phyloP scores from a whole-genome alignment of 1,139 yeast genomes.

The Debaryomycetaceae sp. region DNA sequence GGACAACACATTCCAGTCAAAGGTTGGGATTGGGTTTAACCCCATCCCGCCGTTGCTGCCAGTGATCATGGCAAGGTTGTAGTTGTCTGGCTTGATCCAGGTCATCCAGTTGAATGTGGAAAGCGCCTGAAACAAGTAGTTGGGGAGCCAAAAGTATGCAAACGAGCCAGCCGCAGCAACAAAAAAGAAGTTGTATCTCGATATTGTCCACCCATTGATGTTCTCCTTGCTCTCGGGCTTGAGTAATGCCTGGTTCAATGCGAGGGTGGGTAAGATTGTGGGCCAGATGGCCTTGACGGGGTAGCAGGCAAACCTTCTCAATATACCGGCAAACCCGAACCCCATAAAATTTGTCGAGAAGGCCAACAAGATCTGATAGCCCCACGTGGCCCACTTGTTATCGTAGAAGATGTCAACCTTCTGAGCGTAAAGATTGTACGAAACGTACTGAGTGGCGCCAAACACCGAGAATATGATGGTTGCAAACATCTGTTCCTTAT shows the following conservation, averaged over 20 bases:
- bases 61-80: constrained; percentile 49
- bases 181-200: constrained; percentile 46
- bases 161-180: constrained; percentile 33
- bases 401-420: constrained; percentile 19
- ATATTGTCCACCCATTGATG: constrained; percentile 49
- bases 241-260: constrained; percentile 49
- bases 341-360: constrained; percentile 55
- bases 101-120: constrained; percentile 58
- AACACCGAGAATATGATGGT: constrained; percentile 21
- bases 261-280: constrained; percentile 46
- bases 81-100: constrained; percentile 57
- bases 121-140: constrained; percentile 45
- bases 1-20: constrained; percentile 41
- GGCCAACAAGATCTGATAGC: constrained; percentile 44
- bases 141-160: constrained; percentile 55
- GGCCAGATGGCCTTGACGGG: constrained; percentile 56
- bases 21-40: constrained; percentile 48
- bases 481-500: constrained; percentile 27
- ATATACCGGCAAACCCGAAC: constrained; percentile 55
- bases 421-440: constrained; percentile 18
- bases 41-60: constrained; percentile 53
- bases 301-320: constrained; percentile 50
- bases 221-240: constrained; percentile 35
- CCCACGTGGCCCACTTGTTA: constrained; percentile 31
- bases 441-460: constrained; percentile 17